A percentile compares a stretch with the other conserved stretches of the same genome.
Evolutionary conservation across 2,329 filamentous ascomycete species (phyloP).

Genomic region (Claviceps capensis): DNA sequence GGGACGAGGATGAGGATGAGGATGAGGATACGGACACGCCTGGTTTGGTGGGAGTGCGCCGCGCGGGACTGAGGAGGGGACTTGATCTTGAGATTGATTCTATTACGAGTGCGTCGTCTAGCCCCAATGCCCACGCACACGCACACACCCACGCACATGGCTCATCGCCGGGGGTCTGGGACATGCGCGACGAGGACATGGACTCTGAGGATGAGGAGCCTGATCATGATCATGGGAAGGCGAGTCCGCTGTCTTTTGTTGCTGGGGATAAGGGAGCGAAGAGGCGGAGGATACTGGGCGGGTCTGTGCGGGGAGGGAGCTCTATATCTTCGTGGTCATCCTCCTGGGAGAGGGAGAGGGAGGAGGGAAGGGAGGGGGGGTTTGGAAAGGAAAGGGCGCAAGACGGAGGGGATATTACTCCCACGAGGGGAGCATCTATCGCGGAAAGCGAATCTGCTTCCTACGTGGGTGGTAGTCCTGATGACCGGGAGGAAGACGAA

Average conservation of each 20-base stretch:
- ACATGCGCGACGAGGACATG: too few relatives aligned
- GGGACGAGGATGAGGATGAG: neutral
- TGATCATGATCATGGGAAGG: neutral
- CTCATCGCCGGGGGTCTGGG: too few relatives aligned
- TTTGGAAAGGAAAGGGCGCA: too few relatives aligned
- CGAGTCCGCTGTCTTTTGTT: neutral
- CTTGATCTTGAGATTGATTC: neutral
- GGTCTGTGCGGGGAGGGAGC: conserved; percentile 14
- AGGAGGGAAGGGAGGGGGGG: too few relatives aligned
- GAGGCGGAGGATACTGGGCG: conserved; percentile 6
- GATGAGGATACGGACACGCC: neutral
- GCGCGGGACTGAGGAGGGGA: neutral
- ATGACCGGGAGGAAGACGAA: neutral
- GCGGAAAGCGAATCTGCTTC: too few relatives aligned
- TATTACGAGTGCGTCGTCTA: neutral
- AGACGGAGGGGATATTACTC: too few relatives aligned
- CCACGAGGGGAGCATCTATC: too few relatives aligned
- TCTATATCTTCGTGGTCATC: conserved; percentile 3
- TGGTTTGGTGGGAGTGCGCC: too few relatives aligned
- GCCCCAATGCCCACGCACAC: too few relatives aligned
- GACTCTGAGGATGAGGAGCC: neutral
- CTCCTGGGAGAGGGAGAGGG: too few relatives aligned
- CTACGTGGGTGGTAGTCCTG: too few relatives aligned
- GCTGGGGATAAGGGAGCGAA: conserved; percentile 8
- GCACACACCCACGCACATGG: too few relatives aligned